These are phyloP conservation scores for Camellia lanceoleosa DNA, from an alignment of 148 eudicot species.

Conservation along the genomic window DNA sequence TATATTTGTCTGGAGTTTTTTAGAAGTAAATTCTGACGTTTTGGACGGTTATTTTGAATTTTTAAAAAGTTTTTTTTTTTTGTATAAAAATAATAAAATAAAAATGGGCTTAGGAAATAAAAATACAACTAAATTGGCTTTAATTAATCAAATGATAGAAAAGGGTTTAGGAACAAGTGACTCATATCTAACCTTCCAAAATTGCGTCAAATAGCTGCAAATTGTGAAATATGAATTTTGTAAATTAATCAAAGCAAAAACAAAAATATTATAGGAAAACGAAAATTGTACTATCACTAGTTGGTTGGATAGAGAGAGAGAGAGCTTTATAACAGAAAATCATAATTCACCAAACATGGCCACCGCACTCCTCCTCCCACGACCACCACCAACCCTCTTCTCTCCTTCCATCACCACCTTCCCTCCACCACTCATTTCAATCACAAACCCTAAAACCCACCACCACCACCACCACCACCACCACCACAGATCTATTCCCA, in stretches of 20 bases:
- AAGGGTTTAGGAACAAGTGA: no score
- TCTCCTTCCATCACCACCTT: constrained; percentile 18
- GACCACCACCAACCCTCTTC: constrained; percentile 13
- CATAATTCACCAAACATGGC: constrained; percentile 21
- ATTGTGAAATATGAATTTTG: no score
- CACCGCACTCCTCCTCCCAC: constrained; percentile 23
- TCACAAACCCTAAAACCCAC: constrained; percentile 10
- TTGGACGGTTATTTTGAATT: no score
- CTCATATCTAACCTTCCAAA: no score
- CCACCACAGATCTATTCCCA: constrained; percentile 8
- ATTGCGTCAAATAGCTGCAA: no score
- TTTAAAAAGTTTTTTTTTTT: no score
- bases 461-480: constrained; percentile 23
- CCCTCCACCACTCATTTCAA: background rate
- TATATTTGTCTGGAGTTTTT: no score
- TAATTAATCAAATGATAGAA: no score
- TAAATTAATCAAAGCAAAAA: background rate
- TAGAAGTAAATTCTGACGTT: no score
- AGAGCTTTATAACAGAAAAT: background rate
- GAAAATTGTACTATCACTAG: background rate
- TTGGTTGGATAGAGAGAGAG: background rate
- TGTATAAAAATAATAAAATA: no score
- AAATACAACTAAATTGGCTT: no score
- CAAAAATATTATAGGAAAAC: background rate
- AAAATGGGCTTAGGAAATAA: no score